A percentile compares a stretch with the other conserved stretches of the same genome.
These are phyloP conservation scores for Kondoa malvinella DNA, from an alignment of 768 basidiomycete species.

Conservation along the genomic window DNA sequence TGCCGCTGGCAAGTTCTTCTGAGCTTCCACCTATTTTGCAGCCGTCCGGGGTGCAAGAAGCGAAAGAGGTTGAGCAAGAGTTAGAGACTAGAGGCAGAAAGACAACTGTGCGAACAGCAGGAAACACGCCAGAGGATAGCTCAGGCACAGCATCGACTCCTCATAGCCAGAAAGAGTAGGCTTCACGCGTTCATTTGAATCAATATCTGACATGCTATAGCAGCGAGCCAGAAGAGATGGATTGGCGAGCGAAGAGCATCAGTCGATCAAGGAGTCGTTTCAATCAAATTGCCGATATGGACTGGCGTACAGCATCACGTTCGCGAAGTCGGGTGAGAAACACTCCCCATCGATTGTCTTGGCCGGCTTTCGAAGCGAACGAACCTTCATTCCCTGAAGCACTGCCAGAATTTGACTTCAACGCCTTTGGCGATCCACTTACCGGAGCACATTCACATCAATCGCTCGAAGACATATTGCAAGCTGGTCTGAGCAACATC, in stretches of 20 bases:
- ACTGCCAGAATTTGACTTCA: not conserved
- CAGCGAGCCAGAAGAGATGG: constrained; percentile 42
- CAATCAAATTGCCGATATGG: constrained; percentile 25
- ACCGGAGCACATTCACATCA: not conserved
- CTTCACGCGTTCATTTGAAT: constrained; percentile 13
- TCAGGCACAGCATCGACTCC: constrained; percentile 6
- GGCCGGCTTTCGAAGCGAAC: not conserved
- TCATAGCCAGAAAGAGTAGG: constrained; percentile 20
- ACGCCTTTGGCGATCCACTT: not conserved
- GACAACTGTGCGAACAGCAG: constrained; percentile 13
- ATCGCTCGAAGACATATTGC: not conserved
- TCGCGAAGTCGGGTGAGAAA: constrained; percentile 29
- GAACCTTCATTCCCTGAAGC: not conserved
- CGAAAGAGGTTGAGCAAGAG: constrained; percentile 17
- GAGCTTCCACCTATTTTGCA: not conserved
- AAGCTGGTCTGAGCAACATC: not conserved
- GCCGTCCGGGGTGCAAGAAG: not conserved
- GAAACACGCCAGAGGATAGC: constrained; percentile 6
- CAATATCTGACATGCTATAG: not conserved
- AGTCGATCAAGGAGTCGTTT: constrained; percentile 22
- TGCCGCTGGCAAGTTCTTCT: constrained; percentile 1
- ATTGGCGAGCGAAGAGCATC: constrained; percentile 55
- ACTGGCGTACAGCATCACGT: constrained; percentile 25
- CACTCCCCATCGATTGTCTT: constrained; percentile 14
- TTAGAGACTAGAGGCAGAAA: constrained; percentile 23